These are phyloP conservation scores for Talaromyces atroroseus DNA, from an alignment of 2,329 filamentous ascomycete species.

Conservation along the genomic window DNA sequence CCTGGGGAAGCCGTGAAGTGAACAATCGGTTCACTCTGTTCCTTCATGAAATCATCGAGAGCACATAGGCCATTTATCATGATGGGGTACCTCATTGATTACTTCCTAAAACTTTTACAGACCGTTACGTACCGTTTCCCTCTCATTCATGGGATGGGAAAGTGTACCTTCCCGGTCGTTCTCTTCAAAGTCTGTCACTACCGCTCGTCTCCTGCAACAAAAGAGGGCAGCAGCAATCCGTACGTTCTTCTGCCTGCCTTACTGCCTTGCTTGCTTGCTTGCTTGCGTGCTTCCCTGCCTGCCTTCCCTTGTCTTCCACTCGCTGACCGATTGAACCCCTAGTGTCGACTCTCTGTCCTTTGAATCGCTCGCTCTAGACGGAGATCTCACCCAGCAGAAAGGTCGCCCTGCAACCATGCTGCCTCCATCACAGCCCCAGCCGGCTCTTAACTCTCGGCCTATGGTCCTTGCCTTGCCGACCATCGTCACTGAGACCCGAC, in stretches of 20 bases:
- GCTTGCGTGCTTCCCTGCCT: not conserved
- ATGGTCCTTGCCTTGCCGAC: conserved; percentile 58
- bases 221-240: not conserved
- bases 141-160: conserved; percentile 3
- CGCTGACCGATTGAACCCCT: conserved; percentile 12
- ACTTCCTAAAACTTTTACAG: conserved; percentile 6
- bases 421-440: conserved; percentile 68
- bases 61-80: not conserved
- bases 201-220: not conserved
- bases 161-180: conserved; percentile 7
- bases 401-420: conserved; percentile 74
- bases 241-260: conserved; percentile 24
- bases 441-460: conserved; percentile 30
- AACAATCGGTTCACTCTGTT: not conserved
- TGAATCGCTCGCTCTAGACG: conserved; percentile 73
- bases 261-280: conserved; percentile 31
- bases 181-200: conserved; percentile 9
- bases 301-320: not conserved
- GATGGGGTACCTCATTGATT: conserved; percentile 9
- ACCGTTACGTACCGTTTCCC: conserved; percentile 4
- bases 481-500: conserved; percentile 55
- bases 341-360: conserved; percentile 61
- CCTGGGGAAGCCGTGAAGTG: not conserved
- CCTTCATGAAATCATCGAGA: not conserved
- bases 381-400: conserved; percentile 73